Base-by-base conservation (phyloP, 768 basidiomycete genomes). In the Leccinum obscurum region DNA sequence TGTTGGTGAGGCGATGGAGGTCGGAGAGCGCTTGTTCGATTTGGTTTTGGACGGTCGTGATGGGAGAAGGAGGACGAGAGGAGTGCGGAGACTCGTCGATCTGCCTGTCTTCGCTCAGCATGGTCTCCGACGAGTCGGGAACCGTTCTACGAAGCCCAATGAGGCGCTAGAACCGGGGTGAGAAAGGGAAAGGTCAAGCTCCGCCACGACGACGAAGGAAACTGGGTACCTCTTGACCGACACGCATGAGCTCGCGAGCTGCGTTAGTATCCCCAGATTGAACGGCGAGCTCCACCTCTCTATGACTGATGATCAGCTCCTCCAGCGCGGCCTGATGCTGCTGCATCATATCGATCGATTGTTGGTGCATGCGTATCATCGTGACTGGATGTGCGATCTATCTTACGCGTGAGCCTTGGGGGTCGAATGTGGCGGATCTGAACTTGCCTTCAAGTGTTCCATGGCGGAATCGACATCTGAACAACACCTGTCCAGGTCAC, bases 1-100 rank as follows among this genome's bases (percentile, higher is more conserved):
- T 79, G 3, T 81, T 82, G 2, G 84, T 84, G 39, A 78, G 70
- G 7, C 74, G 74, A 58, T 85, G 82, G 24, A 86, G 73, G 15
- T 77, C 74, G 8, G 80, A 68, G 17, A 85, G 70, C 6, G 80
- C 81, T 55, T 74, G 71, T 67, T 83, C 79, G 60, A 77, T 75
- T 67, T 82, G 75, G 15, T 77, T 68, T 20, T 76, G 72, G 22
- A 70, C 72, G 8, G 64, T 73, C 7, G 63, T 53, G 20, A 35
- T 46, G 24, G 72, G 68, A 28, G 72, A 70, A n/a, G 70, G 22
- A 2, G 72, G 61, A 6, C 59, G 53, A 3, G 68, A 72, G 30
- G 63, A 24, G 15, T 20, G 1, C 22, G 73, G 70, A 0, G 71
- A 73, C 49, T 65, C 61, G 15, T 65, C 63, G 35, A 74, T 52